Base-by-base conservation (phyloP, 2,329 filamentous ascomycete genomes). In the Cladophialophora yegresii region DNA sequence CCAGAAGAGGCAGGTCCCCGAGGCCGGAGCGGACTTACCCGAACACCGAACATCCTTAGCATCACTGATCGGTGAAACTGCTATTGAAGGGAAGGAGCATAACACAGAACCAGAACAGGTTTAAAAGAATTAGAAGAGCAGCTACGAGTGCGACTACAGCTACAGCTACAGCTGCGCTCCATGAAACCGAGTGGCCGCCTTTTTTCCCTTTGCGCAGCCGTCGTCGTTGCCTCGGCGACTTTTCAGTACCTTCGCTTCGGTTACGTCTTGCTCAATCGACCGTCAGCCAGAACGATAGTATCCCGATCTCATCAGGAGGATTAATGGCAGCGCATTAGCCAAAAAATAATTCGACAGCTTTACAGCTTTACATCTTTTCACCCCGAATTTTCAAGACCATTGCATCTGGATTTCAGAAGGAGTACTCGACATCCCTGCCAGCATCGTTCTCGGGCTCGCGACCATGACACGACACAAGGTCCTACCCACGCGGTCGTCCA, bases 401-500 rank as follows among this genome's bases (percentile, higher is more conserved):
- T 20, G 13, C 4, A 43, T 43, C 16, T n/a, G 16, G 1, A 7
- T 43, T n/a, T 43, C 7, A 13, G n/a, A 16, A 20, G 12, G 1
- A 16, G 16, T 43, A 20, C 16, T 43, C 36, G 16, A 6, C n/a
- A 40, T 7, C 13, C 12, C 36, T 43, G 16, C 4, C 36, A 43
- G 16, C 36, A n/a, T 28, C 28, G 22, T 54, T 26, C 28, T 49
- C 26, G 1, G 5, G 50, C 20, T 7, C 43, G 4, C 43, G 32
- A 62, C 30, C 50, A 67, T 67, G 65, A 67, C 65, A 10, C 65
- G 65, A 28, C 62, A 54, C 45, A 55, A 67, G 51, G 30, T 54
- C 5, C 49, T 54, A 8, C 36, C 36, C 13, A 43, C 36, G 5
- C 16, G 16, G n/a, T 16, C 26, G 50, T 40, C 16, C 22, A 43